Percentiles rank a stretch among this genome's conserved stretches.
Evolutionary conservation across 768 basidiomycete genomes (phyloP).

Genomic region (Leccinum disarticulatum): DNA sequence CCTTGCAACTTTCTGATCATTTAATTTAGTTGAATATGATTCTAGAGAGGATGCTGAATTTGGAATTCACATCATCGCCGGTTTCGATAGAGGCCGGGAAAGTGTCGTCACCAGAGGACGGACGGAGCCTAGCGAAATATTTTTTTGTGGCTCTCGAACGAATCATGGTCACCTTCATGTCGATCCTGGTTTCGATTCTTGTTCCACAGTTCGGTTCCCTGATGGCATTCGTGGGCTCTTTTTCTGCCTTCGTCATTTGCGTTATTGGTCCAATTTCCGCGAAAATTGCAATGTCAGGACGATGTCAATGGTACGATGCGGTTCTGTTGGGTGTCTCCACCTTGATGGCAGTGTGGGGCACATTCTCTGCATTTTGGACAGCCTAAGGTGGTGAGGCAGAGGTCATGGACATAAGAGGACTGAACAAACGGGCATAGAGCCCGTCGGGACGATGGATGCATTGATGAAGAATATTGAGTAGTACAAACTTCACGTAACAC

Average conservation of each 20-base stretch:
- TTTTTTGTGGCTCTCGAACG: slow-evolving; percentile 54
- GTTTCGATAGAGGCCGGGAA: slow-evolving; percentile 29
- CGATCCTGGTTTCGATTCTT: slow-evolving; percentile 68
- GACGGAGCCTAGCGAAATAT: slow-evolving; percentile 32
- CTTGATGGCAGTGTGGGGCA: slow-evolving; percentile 79
- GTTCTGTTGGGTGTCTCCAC: slow-evolving; percentile 49
- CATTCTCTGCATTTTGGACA: slow-evolving; percentile 58
- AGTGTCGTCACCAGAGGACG: slow-evolving; percentile 12
- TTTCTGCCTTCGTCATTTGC: slow-evolving; percentile 75
- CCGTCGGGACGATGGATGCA: neutral
- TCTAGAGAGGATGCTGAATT: slow-evolving; percentile 72
- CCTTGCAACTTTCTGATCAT: neutral
- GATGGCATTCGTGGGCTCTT: slow-evolving; percentile 93
- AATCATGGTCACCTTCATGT: slow-evolving; percentile 52
- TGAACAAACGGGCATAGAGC: neutral
- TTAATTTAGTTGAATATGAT: slow-evolving; percentile 70
- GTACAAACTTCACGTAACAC: neutral
- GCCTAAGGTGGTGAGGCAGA: slow-evolving; percentile 13
- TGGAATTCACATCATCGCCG: slow-evolving; percentile 41
- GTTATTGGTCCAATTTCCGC: slow-evolving; percentile 76
- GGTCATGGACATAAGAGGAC: neutral
- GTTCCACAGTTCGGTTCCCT: slow-evolving; percentile 78
- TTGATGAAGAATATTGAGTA: too few relatives aligned
- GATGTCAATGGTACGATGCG: slow-evolving; percentile 52
- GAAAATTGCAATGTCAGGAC: slow-evolving; percentile 57